Evolutionary conservation across 306 rosid species (phyloP), one percentile per base, ranked within the genome.

Genomic region (Bauhinia variegata): DNA sequence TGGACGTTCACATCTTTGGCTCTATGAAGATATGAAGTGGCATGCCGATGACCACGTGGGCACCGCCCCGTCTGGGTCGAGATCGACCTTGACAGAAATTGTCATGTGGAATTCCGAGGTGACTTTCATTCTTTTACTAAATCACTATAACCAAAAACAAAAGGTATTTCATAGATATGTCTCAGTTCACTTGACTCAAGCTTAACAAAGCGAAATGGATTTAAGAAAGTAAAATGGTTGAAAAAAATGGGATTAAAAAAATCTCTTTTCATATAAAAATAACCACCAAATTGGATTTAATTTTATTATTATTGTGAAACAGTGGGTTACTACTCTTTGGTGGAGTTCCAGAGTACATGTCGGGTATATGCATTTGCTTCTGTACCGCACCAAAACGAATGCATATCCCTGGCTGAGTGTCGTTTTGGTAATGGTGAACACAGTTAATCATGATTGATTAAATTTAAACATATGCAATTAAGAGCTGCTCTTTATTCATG

Each of bases 1-100:
- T 76, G 84, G 77, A 70, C 50, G 83, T 82, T 81, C 43, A 78
- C 72, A 41, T 80, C 83, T 31, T 8, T 18, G 61, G 74, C 28
- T 23, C 2, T 23, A 2, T 23, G 28, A 23, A 23, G 28, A 23
- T 34, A 37, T 80, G 78, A 73, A 56, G 73, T 78, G 78, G 78
- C 69, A 39, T 3, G 4, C 38, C n/a, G 53, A 18, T 10, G 3
- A 63, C 77, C 78, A 83, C 74, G 76, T 61, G 77, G 74, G 60
- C 82, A 78, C 82, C 80, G 58, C n/a, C n/a, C n/a, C n/a, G n/a
- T n/a, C n/a, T n/a, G n/a, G n/a, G n/a, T n/a, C n/a, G n/a, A n/a
- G n/a, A n/a, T n/a, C n/a, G 46, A 58, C 52, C 5, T 34, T 84
- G 87, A 83, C 88, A 73, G 55, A 65, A 65, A 11, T 5, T 61